A percentile compares a stretch with the other conserved stretches of the same genome.
These are phyloP conservation scores for Botrytis sinoallii DNA, from an alignment of 2,329 filamentous ascomycete species.

Conservation along the genomic window DNA sequence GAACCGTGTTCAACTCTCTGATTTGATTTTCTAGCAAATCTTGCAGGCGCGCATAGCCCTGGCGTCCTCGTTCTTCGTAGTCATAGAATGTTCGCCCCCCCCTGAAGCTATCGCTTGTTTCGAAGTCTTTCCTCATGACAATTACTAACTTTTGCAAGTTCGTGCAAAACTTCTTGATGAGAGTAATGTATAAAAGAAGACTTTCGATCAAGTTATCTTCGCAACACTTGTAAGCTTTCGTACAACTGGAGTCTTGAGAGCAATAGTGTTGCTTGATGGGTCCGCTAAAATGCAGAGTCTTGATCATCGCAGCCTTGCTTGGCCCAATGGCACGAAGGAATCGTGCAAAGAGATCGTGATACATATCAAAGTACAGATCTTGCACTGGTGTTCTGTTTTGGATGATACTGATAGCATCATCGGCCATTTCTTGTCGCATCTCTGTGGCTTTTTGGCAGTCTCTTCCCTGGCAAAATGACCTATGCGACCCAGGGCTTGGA, in stretches of 20 bases:
- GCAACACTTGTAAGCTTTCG: accelerated
- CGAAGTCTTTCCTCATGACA: background rate
- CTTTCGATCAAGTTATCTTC: background rate
- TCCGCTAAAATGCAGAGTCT: background rate
- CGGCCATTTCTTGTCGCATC: too few species aligned
- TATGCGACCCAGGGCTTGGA: background rate
- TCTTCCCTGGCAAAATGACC: background rate
- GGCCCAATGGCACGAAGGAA: background rate
- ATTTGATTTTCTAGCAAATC: background rate
- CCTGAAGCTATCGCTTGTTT: background rate
- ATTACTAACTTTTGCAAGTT: background rate
- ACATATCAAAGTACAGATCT: background rate
- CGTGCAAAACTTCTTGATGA: background rate
- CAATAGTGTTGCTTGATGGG: background rate
- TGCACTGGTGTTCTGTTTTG: background rate
- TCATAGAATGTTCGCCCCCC: background rate
- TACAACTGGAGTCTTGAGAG: background rate
- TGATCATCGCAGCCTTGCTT: background rate
- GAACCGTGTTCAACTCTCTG: background rate
- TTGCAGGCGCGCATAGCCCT: background rate
- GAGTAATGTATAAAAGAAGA: background rate
- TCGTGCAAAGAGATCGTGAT: background rate
- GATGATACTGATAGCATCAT: background rate
- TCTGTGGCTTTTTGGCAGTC: background rate
- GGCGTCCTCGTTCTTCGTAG: accelerated